Base-by-base conservation (phyloP, 2,329 filamentous ascomycete species). In the Neofusicoccum umdonicola region DNA sequence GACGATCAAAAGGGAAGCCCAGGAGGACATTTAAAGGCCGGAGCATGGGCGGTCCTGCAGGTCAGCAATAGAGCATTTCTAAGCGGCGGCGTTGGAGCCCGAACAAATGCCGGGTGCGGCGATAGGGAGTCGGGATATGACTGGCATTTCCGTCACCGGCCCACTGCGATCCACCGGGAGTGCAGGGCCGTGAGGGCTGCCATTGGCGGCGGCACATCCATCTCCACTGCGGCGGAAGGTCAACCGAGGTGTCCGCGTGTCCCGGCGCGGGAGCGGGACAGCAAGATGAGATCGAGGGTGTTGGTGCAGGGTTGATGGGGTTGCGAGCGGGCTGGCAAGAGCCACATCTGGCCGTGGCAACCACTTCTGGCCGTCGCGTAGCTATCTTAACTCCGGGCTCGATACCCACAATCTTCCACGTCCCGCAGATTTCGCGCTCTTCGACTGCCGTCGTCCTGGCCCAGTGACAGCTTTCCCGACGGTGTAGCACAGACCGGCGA, bases 81-180 rank as follows among this genome's bases (percentile, higher is more conserved):
- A 56, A 48, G 61, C 61, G 42, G 61, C 56, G 61, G 48, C 61
- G 61, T 63, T 48, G 50, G 27, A 15, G 15, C 15, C 31, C 50
- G 42, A 47, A 56, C 47, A 63, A 63, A 41, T 56, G 61, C 50
- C 41, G 61, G n/a, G 42, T 56, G 61, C 50, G 31, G 61, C 31
- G 42, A 47, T 60, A 60, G 41, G 54, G 22, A 44, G 22, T n/a
- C n/a, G 11, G 22, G 31, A 45, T 39, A 12, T 19, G 8, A 57
- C 17, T 15, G 19, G 37, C 17, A 22, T 57, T 3, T 17, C 51
- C 19, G 51, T 27, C 19, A 17, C 6, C 12, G 50, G 5, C n/a
- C 52, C 52, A 57, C 52, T 15, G 42, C n/a, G 56, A 60, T 60
- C 56, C 56, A 37, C 44, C 56, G n/a, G 19, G 13, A 37, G 27